phyloP scores from a whole-genome alignment of 192 early-diverging fungal species.

The Dimargaris cristalligena region DNA sequence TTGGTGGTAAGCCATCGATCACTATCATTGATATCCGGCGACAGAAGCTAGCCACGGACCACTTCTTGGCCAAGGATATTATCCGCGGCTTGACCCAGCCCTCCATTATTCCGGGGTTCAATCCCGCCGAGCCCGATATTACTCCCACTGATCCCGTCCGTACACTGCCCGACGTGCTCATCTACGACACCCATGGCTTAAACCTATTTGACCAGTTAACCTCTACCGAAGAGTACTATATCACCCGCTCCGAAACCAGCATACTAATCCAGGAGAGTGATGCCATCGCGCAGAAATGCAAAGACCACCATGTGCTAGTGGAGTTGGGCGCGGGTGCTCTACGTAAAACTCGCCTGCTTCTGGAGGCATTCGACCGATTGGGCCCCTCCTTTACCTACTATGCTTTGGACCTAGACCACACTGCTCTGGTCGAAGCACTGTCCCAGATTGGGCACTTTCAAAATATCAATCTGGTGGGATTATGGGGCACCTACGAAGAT shows the following conservation, averaged over 20 bases:
- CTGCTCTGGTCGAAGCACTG: constrained; percentile 56
- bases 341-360: constrained; percentile 71
- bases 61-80: no score
- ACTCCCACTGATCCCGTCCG: neutral
- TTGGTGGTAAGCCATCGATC: no score
- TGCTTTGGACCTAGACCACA: constrained; percentile 75
- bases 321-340: constrained; percentile 84
- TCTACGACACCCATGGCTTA: constrained; percentile 72
- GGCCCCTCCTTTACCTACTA: constrained; percentile 58
- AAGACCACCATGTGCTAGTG: constrained; percentile 52
- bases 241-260: constrained; percentile 69
- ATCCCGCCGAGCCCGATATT: neutral
- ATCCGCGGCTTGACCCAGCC: neutral
- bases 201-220: constrained; percentile 86
- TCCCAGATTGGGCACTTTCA: constrained; percentile 42
- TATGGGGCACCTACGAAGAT: constrained; percentile 86
- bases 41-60: no score
- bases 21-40: no score
- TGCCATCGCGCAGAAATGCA: constrained; percentile 42
- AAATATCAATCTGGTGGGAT: constrained; percentile 53
- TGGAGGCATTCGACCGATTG: constrained; percentile 50
- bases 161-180: constrained; percentile 53
- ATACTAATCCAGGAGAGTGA: constrained; percentile 45
- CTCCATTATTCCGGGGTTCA: neutral
- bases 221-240: constrained; percentile 69